Evolutionary conservation across 202 grass and related monocot genomes (phyloP), one percentile per base, ranked within the genome.

Genomic region (Sporobolus alterniflorus): DNA sequence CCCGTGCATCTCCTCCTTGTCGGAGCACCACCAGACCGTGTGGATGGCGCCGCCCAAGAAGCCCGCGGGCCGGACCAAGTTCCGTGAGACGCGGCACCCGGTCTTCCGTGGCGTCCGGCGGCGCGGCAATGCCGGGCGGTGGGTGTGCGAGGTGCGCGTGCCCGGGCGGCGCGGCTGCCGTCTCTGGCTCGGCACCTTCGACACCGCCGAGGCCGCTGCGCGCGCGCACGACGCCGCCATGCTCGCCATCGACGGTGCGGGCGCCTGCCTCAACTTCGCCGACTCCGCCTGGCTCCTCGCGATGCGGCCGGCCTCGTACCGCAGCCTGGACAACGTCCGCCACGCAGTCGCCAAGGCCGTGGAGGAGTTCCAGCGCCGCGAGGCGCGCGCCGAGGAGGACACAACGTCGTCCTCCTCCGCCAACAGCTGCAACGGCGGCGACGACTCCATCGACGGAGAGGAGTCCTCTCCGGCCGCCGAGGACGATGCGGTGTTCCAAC

Each of bases 181-280:
- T 16, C 92, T 97, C 67, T 97, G 94, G 94, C 79, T 97, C 18
- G 91, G 94, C 48, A 97, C 94, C 1, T 97, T 96, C 81, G 89
- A 99, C 85, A 99, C 97, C 22, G 97, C 97, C 26, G 97, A 99
- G 89, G 93, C 94, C 77, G 94, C 94, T 1, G 94, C 89, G 3
- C 84, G 94, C 16, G 94, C 94, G 2, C 86, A 97, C 73, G 94
- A 93, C 56, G 94, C 90, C 47, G 84, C 91, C 14, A 88, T 88
- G 52, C 83, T 95, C 75, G 85, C 82, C 49, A 60, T 95, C 41
- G 50, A 73, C 54, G 78, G 84, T 50, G 40, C 24, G 0, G 46
- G 15, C 6, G 66, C 74, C 3, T 86, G 87, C 82, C 87, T 95
- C 74, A 95, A 95, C 64, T 95, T 92, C 81, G 87, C 78, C 18